Evolutionary conservation across 1,284 basidiomycete genomes (phyloP).

Genomic region (Ganoderma lingzhi): DNA sequence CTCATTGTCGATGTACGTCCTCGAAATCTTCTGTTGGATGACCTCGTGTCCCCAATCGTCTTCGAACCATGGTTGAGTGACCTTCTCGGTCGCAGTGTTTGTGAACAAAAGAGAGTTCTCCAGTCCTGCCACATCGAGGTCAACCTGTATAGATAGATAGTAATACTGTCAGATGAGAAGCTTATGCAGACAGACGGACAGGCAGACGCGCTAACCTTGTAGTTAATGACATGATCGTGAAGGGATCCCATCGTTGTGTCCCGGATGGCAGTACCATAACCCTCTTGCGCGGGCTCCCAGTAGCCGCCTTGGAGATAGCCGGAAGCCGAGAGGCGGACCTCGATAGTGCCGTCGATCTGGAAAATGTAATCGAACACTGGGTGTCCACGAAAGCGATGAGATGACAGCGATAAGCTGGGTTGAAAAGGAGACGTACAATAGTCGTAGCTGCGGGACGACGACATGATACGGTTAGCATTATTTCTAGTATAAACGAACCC

Average conservation of each 20-base stretch:
- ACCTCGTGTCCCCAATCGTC: conserved; percentile 67
- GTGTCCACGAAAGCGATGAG: background rate
- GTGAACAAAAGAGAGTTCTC: conserved; percentile 67
- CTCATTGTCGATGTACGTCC: conserved; percentile 61
- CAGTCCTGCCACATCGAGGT: conserved; percentile 66
- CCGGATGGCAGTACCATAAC: conserved; percentile 64
- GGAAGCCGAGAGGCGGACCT: conserved; percentile 69
- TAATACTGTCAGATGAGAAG: background rate
- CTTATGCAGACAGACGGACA: too few relatives aligned
- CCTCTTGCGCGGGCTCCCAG: conserved; percentile 57
- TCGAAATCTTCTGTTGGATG: conserved; percentile 61
- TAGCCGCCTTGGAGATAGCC: conserved; percentile 73
- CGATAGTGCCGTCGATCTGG: conserved; percentile 71
- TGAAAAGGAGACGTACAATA: conserved; percentile 51
- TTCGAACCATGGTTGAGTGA: conserved; percentile 62
- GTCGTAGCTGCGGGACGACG: conserved; percentile 54
- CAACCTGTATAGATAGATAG: conserved; percentile 43
- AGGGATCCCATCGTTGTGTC: conserved; percentile 69
- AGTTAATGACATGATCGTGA: conserved; percentile 78
- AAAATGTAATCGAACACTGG: conserved; percentile 72
- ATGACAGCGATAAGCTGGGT: background rate
- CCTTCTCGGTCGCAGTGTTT: conserved; percentile 55
- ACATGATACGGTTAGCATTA: background rate
- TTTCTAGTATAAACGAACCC: background rate
- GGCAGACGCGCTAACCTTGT: conserved; percentile 47